Base-by-base conservation (phyloP, 1,284 basidiomycete genomes). In the Schizopora paradoxa region DNA sequence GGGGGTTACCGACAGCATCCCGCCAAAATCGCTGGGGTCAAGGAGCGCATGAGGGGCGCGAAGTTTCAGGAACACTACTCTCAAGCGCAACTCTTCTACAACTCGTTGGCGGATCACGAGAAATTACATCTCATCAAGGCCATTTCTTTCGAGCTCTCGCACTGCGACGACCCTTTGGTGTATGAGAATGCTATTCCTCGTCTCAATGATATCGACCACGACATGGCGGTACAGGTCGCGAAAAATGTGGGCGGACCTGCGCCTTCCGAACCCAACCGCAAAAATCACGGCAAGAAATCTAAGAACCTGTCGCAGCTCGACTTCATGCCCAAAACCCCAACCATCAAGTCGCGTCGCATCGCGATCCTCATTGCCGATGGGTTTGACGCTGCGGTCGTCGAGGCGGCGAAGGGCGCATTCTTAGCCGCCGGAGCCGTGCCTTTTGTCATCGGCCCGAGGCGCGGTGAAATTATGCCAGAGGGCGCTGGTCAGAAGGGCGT, bases 41-140 rank as follows among this genome's bases (percentile, higher is more conserved):
- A 88, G 59, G 72, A 77, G 47, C 77, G 87, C n/a, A 63, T 74
- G 3, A 79, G 83, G 5, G 77, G 77, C 2, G 64, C 69, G 13
- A 91, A 91, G 59, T 90, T 90, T 67, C 68, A 78, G 55, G 84
- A 87, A 58, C 79, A 86, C 52, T 82, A 63, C 56, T 74, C 70
- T 45, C 82, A 86, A 58, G 74, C 86, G 0, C 77, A 89, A 54
- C 70, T 91, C 14, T 89, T 87, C 68, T 82, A 77, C 66, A 91
- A 92, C 67, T 91, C 86, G 11, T 71, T 91, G 45, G 58, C 73
- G 1, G 56, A 68, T 0, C 58, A 76, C 45, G 89, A 92, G 67
- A 79, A 82, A 63, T 52, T 65, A 5, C 87, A 91, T 61, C 67
- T 89, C 31, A 64, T 76, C 40, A 58, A 62, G 4, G 87, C 86